phyloP scores from a whole-genome alignment of 2,329 filamentous ascomycete genomes.

The Pestalotiopsis sp. region DNA sequence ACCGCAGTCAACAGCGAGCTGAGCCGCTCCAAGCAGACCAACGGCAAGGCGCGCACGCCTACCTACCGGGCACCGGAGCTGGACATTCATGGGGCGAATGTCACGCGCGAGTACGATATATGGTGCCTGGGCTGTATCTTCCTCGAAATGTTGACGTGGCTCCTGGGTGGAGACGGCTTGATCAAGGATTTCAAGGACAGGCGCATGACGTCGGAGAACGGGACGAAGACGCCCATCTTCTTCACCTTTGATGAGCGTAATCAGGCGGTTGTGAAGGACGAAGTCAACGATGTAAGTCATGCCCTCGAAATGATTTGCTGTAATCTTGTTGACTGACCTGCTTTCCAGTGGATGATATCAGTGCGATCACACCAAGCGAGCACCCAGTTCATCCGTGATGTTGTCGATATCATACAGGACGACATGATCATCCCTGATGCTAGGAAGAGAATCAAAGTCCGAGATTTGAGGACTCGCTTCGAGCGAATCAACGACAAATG shows the following conservation, averaged over 20 bases:
- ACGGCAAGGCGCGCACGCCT: neutral
- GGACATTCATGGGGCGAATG: neutral
- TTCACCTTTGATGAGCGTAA: neutral
- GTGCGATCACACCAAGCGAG: neutral
- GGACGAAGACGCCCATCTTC: neutral
- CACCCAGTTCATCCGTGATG: neutral
- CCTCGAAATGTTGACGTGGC: conserved; percentile 1
- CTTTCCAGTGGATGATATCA: neutral
- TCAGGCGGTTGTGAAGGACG: neutral
- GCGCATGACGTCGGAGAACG: neutral
- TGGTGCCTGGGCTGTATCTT: neutral
- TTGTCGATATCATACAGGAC: neutral
- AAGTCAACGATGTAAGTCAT: neutral
- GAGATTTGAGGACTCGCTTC: neutral
- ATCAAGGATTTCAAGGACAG: neutral
- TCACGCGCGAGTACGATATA: neutral
- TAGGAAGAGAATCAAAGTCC: neutral
- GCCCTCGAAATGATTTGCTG: neutral
- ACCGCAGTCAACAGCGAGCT: neutral
- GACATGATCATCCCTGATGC: neutral
- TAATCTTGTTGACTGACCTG: neutral
- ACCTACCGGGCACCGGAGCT: neutral
- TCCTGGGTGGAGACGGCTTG: neutral
- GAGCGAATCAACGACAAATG: neutral
- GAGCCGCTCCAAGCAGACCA: neutral